phyloP scores from a whole-genome alignment of 2,329 filamentous ascomycete genomes.

The Aspergillus udagawae region DNA sequence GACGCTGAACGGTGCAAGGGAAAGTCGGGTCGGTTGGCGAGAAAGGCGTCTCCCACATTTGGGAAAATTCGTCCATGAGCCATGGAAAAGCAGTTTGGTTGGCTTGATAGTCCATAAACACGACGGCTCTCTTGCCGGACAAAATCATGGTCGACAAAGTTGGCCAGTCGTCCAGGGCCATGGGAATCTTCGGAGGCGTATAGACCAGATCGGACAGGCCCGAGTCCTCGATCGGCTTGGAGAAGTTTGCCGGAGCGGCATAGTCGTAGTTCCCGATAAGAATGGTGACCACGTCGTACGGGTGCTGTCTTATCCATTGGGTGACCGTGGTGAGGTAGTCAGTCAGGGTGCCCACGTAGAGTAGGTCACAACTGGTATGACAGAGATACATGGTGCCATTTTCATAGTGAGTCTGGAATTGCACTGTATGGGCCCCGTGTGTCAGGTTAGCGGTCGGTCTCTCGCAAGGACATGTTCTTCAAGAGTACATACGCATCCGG shows the following conservation, averaged over 20 bases:
- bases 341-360: conserved; percentile 75
- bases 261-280: conserved; percentile 81
- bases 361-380: conserved; percentile 76
- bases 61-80: conserved; percentile 80
- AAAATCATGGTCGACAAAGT: conserved; percentile 75
- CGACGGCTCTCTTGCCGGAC: conserved; percentile 64
- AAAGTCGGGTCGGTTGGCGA: conserved; percentile 66
- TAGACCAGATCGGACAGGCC: conserved; percentile 73
- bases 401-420: conserved; percentile 56
- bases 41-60: conserved; percentile 90
- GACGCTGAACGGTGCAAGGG: conserved; percentile 74
- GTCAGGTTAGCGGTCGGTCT: background rate
- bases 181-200: conserved; percentile 65
- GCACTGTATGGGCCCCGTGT: conserved; percentile 40
- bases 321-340: conserved; percentile 66
- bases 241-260: conserved; percentile 61
- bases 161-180: conserved; percentile 75
- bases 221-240: conserved; percentile 63
- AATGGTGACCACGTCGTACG: conserved; percentile 84
- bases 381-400: conserved; percentile 69
- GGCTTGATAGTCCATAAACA: conserved; percentile 82
- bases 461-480: background rate
- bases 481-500: conserved; percentile 47
- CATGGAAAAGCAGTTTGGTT: conserved; percentile 76
- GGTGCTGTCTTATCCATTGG: conserved; percentile 69